Evolutionary conservation across 768 basidiomycete genomes (phyloP).

Genomic region (Kwoniella sp.): DNA sequence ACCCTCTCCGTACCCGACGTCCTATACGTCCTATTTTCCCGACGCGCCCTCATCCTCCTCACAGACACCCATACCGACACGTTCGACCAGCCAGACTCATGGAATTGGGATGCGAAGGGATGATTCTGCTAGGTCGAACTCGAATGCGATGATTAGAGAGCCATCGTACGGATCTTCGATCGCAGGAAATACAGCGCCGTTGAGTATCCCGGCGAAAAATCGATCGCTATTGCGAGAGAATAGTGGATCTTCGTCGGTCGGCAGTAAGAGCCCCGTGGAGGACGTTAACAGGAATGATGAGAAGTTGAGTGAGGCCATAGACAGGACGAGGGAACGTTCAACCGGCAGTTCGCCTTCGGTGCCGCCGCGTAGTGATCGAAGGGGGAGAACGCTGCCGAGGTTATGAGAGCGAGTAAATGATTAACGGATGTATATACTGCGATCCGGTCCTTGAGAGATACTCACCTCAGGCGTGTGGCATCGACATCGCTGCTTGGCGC

Average conservation of each 20-base stretch:
- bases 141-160: not conserved
- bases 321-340: not conserved
- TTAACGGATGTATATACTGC: no score
- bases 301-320: not conserved
- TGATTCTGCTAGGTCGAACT: not conserved
- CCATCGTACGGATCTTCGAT: slow-evolving; percentile 1
- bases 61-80: not conserved
- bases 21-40: slow-evolving; percentile 10
- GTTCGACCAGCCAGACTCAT: not conserved
- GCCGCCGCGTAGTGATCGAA: no score
- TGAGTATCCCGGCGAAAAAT: slow-evolving; percentile 18
- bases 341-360: no score
- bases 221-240: not conserved
- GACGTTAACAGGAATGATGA: no score
- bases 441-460: no score
- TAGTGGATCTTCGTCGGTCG: not conserved
- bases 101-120: not conserved
- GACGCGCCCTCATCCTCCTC: slow-evolving; percentile 12
- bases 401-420: no score
- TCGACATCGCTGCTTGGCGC: no score
- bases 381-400: no score
- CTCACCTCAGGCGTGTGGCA: no score
- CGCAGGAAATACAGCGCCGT: slow-evolving; percentile 10
- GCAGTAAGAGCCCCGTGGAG: no score
- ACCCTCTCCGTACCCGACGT: slow-evolving; percentile 25